phyloP scores from a whole-genome alignment of 805 yeast genomes.

The Wickerhamiella azymoides region DNA sequence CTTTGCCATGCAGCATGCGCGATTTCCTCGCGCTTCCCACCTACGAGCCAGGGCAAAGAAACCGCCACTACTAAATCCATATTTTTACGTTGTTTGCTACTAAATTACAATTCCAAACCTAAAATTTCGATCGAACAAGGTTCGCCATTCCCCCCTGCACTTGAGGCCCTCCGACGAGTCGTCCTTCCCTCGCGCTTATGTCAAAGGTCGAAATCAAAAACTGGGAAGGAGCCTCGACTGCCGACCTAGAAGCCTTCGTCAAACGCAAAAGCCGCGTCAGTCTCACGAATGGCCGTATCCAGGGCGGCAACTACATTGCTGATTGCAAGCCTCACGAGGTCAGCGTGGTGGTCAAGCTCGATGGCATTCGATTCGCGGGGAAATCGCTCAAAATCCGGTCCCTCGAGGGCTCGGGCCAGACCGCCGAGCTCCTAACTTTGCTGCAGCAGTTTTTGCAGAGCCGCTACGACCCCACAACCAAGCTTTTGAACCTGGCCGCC shows the following conservation, averaged over 20 bases:
- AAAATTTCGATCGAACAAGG: too few relatives aligned
- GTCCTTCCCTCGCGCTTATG: not conserved
- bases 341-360: conserved; percentile 41
- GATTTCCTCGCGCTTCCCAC: too few relatives aligned
- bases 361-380: conserved; percentile 77
- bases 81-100: too few relatives aligned
- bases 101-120: too few relatives aligned
- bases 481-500: conserved; percentile 54
- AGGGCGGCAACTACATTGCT: conserved; percentile 47
- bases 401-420: conserved; percentile 10
- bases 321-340: conserved; percentile 48
- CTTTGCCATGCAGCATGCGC: too few relatives aligned
- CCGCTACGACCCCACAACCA: conserved; percentile 51
- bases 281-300: conserved; percentile 40
- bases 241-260: conserved; percentile 55
- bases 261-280: conserved; percentile 47
- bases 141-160: too few relatives aligned
- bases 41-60: too few relatives aligned
- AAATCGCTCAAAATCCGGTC: conserved; percentile 40
- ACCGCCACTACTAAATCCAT: too few relatives aligned
- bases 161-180: too few relatives aligned
- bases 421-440: conserved; percentile 41
- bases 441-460: conserved; percentile 45
- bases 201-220: conserved; percentile 50
- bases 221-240: conserved; percentile 68